Conservation (phyloP, 305 asterid species). For the Caryopteris hybrid region DNA sequence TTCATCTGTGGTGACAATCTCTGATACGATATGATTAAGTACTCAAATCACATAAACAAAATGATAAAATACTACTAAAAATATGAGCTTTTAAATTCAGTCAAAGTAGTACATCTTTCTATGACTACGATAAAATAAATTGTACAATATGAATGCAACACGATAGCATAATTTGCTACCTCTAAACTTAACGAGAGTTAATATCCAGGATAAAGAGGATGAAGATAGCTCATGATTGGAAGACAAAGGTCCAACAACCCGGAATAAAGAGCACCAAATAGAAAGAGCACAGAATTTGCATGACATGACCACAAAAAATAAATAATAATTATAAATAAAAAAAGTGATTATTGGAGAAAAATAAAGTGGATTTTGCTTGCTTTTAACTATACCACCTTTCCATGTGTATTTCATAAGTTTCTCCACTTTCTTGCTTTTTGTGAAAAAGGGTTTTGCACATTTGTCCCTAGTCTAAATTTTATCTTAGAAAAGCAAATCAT, state of each 20-base stretch:
- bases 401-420: conserved; percentile 18
- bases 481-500: conserved; percentile 15
- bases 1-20: no score
- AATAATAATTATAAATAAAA: no score
- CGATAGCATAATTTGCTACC: no score
- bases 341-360: conserved; percentile 11
- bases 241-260: conserved; percentile 10
- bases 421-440: conserved; percentile 13
- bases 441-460: conserved; percentile 15
- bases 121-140: no score
- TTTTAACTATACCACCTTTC: conserved; percentile 11
- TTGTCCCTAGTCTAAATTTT: conserved; percentile 11
- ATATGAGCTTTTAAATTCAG: no score
- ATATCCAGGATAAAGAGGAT: not conserved
- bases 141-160: no score
- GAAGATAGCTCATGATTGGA: conserved; percentile 13
- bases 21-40: no score
- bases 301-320: no score
- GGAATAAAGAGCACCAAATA: not conserved
- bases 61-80: no score
- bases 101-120: no score
- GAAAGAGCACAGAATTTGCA: conserved; percentile 25
- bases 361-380: conserved; percentile 20
- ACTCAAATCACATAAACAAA: no score
- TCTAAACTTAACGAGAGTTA: not conserved